Evolutionary conservation across 2,329 filamentous ascomycete species (phyloP), one percentile per base, ranked within the genome.

Genomic region (Hypoxylon rubiginosum): DNA sequence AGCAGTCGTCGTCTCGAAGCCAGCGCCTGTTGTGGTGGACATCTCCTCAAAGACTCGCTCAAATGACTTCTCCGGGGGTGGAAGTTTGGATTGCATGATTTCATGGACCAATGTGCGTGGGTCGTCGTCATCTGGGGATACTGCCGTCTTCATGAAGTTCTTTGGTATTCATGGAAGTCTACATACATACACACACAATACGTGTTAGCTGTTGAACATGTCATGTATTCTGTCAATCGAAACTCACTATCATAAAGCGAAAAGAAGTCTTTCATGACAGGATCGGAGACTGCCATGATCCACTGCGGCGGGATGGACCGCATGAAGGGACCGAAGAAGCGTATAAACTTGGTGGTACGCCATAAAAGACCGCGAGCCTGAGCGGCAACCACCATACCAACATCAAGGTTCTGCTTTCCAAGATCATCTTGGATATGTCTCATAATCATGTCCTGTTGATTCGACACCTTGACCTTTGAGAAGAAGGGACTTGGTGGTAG

Each of bases 1-100:
- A 28, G 21, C 46, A 24, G 64, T 61, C 11, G 67, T 71, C 57
- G 69, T 66, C 60, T 71, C 67, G 52, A 61, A 71, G 30, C 62
- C 67, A 24, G 69, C 64, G 21, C 65, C 69, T 26, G 55, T 62
- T 15, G 39, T 56, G 50, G 60, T 64, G 21, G 53, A n/a, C 30
- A 70, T 52, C 24, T 72, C 69, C 0, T 70, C 58, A 32, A 65
- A 62, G 17, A 72, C 30, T 15, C 68, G 54, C 24, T 58, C 24
- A 24, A 64, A 64, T 36, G 39, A 51, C 49, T 71, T 72, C 49
- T 72, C 70, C 9, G 58, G 7, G 26, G 61, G 34, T 26, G 61
- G 36, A 26, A 72, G 68, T 32, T 63, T 66, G 21, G 70, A 72
- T 11, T 68, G 58, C 48, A 71, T 24, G 30, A 71, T 71, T 48